phyloP scores from a whole-genome alignment of 768 basidiomycete species.

The Sarcodon sp. region DNA sequence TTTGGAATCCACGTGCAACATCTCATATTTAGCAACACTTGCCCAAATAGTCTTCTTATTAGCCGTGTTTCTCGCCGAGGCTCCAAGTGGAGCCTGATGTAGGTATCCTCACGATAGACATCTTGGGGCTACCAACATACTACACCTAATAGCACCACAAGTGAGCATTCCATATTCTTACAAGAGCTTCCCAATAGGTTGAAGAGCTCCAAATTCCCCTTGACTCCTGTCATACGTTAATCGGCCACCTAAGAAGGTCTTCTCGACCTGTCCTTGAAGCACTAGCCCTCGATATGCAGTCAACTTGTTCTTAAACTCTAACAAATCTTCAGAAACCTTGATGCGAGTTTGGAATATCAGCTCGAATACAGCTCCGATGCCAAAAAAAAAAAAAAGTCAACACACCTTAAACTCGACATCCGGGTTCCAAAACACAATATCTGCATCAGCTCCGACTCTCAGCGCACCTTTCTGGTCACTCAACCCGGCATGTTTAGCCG shows the following conservation, averaged over 20 bases:
- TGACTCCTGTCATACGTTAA: constrained; percentile 40
- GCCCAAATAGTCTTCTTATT: too few relatives aligned
- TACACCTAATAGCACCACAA: too few relatives aligned
- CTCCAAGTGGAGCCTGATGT: too few relatives aligned
- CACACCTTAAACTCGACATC: constrained; percentile 29
- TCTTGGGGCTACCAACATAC: too few relatives aligned
- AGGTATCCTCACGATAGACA: too few relatives aligned
- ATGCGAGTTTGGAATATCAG: background rate
- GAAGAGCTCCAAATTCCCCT: background rate
- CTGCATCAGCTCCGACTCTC: constrained; percentile 66
- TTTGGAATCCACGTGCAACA: too few relatives aligned
- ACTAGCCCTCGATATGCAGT: constrained; percentile 76
- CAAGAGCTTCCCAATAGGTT: background rate
- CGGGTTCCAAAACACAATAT: constrained; percentile 79
- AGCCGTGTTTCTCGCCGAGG: too few relatives aligned
- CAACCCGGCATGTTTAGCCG: constrained; percentile 75
- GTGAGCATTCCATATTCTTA: background rate
- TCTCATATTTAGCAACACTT: too few relatives aligned
- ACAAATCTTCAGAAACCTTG: constrained; percentile 58
- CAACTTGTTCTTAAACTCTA: constrained; percentile 90
- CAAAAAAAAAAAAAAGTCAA: background rate
- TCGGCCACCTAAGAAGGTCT: constrained; percentile 70
- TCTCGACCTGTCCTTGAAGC: constrained; percentile 58
- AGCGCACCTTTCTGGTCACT: constrained; percentile 59
- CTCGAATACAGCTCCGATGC: background rate